Base-by-base conservation (phyloP, 2,329 filamentous ascomycete species). In the Diaporthe caulivora region DNA sequence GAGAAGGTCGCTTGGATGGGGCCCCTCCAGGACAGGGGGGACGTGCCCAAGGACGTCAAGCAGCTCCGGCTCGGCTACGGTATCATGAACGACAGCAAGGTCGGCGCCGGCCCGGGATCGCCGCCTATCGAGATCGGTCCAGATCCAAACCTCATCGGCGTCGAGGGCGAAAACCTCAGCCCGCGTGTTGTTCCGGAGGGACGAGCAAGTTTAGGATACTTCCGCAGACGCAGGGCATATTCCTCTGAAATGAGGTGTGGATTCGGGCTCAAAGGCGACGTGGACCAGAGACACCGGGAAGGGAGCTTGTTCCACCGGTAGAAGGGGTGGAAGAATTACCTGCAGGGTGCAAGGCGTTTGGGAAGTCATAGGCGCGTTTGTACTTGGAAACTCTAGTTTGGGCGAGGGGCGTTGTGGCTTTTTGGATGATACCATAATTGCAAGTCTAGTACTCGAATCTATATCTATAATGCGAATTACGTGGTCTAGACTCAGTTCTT, bases 1-100 rank as follows among this genome's bases (percentile, higher is more conserved):
- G 83, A 85, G 60, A 80, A 78, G 60, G 75, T 85, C 29, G 78
- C 77, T 1, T 79, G 79, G 76, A 44, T 42, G 74, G 76, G 76
- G 6, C 74, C 74, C 26, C 40, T 71, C 17, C 74, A 75, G 62
- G 73, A 75, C 49, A n/a, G 74, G 24, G 65, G 73, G 1, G 69
- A 75, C 49, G 77, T 80, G 34, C 76, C 78, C 18, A 24, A 21
- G 8, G 77, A 78, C 53, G 76, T 80, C 2, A 74, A 77, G 34
- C 70, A 75, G 6, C 72, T 75, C 1, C 58, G 67, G 62, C 71
- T 80, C 17, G 79, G 80, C 2, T 81, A 80, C 9, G 80, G 80
- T 0, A 71, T 78, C 10, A 64, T 79, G 71, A 65, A 54, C 1
- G 73, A 74, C 8, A 53, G 42, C 57, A 51, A 26, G 24, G 17